A percentile compares a stretch with the other conserved stretches of the same genome.
phyloP scores from a whole-genome alignment of 2,329 filamentous ascomycete species.

The Sporothrix pseudoabietina region DNA sequence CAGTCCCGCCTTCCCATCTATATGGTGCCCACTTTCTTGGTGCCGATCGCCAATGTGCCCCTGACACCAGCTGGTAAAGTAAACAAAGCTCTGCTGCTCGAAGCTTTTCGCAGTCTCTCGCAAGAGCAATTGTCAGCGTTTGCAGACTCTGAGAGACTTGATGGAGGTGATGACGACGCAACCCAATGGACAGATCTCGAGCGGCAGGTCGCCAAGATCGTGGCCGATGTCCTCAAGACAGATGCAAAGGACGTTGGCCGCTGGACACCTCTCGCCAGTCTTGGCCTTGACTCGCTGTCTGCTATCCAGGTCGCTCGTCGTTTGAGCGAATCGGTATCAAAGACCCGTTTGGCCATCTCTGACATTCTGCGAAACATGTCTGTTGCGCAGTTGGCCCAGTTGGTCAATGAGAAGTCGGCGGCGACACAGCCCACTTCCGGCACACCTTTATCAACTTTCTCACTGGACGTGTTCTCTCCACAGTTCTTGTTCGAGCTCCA shows the following conservation, averaged over 20 bases:
- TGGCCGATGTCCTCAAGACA: constrained; percentile 56
- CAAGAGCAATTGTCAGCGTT: constrained; percentile 39
- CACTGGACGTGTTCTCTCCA: constrained; percentile 38
- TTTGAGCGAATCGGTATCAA: constrained; percentile 52
- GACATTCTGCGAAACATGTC: constrained; percentile 68
- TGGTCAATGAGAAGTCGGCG: constrained; percentile 32
- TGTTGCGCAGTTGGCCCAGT: constrained; percentile 60
- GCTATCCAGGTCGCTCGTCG: constrained; percentile 69
- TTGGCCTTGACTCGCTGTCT: constrained; percentile 82
- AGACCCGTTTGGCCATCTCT: constrained; percentile 62
- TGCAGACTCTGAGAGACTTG: not conserved
- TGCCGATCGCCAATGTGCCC: constrained; percentile 71
- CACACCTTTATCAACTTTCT: not conserved
- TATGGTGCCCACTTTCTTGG: constrained; percentile 75
- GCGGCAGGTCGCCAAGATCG: constrained; percentile 53
- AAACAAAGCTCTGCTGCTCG: constrained; percentile 59
- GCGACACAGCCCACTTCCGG: not conserved
- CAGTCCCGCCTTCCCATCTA: constrained; percentile 65
- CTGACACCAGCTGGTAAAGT: constrained; percentile 75
- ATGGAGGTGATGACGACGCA: not conserved
- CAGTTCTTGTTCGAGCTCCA: constrained; percentile 35
- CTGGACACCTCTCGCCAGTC: constrained; percentile 72
- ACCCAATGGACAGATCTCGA: constrained; percentile 49
- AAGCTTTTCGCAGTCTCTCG: constrained; percentile 51
- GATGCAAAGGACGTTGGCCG: constrained; percentile 54